Evolutionary conservation across 2,329 filamentous ascomycete species (phyloP), one percentile per base, ranked within the genome.

Genomic region (Kalaharituber pfeilii): DNA sequence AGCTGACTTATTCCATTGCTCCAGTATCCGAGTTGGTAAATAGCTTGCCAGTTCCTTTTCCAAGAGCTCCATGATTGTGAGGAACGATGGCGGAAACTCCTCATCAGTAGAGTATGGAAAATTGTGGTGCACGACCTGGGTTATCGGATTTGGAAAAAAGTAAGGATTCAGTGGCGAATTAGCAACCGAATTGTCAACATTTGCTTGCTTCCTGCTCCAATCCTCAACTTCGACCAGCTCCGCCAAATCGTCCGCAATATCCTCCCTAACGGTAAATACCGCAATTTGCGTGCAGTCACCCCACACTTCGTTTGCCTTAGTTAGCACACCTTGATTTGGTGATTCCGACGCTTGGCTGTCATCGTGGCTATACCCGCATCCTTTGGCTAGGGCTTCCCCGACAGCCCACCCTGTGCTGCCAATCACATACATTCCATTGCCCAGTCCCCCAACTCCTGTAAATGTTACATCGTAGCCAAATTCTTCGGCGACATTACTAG

Each of bases 201-300:
- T 18, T 39, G 33, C 5, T 15, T 39, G 33, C 20, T 39, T 13
- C 42, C 25, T 47, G 42, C 42, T 47, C 42, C 42, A 47, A 13
- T 47, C 42, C 42, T 18, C 3, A 47, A 13, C 5, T 5, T 47
- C 22, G 24, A 47, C 4, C 15, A 18, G 25, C 18, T 25, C 24
- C 15, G 15, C 42, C 15, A 22, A 11, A 25, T 22, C 24, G 11
- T 20, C 18, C 26, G 11, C 42, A n/a, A 20, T 53, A 39, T 39
- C 51, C 47, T 30, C 24, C 33, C 39, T 55, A 5, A 57, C 59
- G 3, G 60, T 53, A 47, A 64, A 64, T 13, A 64, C 57, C 1
- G 61, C 62, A 18, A 64, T 62, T 42, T 64, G 62, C 9, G 62
- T 59, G 24, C 62, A 64, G 22, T 61, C 56, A 1, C 62, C 62